Evolutionary conservation across 352 stramenopile species (phyloP), one percentile per base, ranked within the genome.

Genomic region (Globisporangium paroecandrum): DNA sequence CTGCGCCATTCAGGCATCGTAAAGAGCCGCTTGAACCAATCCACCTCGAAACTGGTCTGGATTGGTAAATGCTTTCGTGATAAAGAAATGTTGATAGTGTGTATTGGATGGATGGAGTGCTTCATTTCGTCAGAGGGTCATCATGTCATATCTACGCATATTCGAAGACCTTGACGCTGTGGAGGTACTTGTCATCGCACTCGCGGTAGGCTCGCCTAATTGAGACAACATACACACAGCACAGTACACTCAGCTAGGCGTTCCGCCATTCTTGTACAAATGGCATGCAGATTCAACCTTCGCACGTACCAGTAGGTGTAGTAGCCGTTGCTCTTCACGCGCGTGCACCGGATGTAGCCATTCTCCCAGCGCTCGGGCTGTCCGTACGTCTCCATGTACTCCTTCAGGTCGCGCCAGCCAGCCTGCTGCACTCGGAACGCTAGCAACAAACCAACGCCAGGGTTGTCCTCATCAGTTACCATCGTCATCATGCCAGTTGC

Each of bases 141-240:
- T 38, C 32, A 38, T 38, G 8, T 38, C 32, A 38, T 38, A 38
- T 38, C 8, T 49, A 84, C 20, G 77, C 73, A 65, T 94, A 91
- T 64, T 91, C 84, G 65, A 86, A 94, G 25, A 92, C 62, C 64
- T 93, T 94, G 70, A 92, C 80, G 20, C 74, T 85, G 73, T 92
- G 74, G 24, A 94, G 73, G 63, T 92, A 92, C 70, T 90, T 94
- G 74, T 93, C 86, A 49, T 90, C 86, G 58, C 86, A 94, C 72
- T 94, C 86, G 34, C 86, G 81, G 56, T 86, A 69, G 13, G 81
- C 62, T 36, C 81, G 81, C 79, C 79, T 88, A 62, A 41, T 49
- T 49, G 15, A 8, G 15, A 12, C 13, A 24, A 18, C 15, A 49
- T 15, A 15, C 36, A 47, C 6, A 9, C 18, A 49, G 9, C 43